Evolutionary conservation across 768 basidiomycete genomes (phyloP), one percentile per base, ranked within the genome.

Genomic region (Rhodotorula toruloides): DNA sequence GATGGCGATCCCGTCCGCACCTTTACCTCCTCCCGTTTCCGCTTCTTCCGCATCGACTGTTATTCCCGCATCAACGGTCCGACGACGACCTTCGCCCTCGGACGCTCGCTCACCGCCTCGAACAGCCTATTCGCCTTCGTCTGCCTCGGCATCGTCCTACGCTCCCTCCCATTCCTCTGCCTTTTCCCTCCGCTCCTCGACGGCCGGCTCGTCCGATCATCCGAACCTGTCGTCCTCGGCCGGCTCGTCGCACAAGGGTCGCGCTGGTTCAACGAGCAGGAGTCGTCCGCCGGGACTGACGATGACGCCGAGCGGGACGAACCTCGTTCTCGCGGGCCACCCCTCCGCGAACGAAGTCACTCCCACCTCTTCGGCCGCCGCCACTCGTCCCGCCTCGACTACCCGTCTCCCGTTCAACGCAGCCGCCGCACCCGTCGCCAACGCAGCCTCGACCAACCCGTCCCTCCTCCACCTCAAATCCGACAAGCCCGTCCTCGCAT

Each of bases 11-110:
- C 42, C 64, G 14, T 53, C 63, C 22, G 29, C 37, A 11, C 37
- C 50, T 4, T 10, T 31, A 1, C 1, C 57, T 4, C 27, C 54
- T 17, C 65, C 65, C 7, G 61, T 48, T 3, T 58, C 54, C 3
- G 27, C 52, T 9, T 68, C 67, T 1, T 32, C 57, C 1, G n/a
- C 60, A 0, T 61, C 63, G 47, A 64, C 52, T 44, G 40, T 54
- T 47, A 50, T 65, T 34, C 55, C 53, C 19, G 44, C 63, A n/a
- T 32, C n/a, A n/a, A n/a, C n/a, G n/a, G n/a, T n/a, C n/a, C n/a
- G n/a, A n/a, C n/a, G n/a, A n/a, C n/a, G n/a, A n/a, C n/a, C 65
- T 16, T 43, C 54, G 12, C 44, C 29, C 31, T 56, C 55, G 13
- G 44, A 32, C 2, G 47, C 53, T 36, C 52, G 44, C 0, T 50